These are phyloP conservation scores for Elsinoe ampelina DNA, from an alignment of 2,329 filamentous ascomycete genomes.

Conservation along the genomic window DNA sequence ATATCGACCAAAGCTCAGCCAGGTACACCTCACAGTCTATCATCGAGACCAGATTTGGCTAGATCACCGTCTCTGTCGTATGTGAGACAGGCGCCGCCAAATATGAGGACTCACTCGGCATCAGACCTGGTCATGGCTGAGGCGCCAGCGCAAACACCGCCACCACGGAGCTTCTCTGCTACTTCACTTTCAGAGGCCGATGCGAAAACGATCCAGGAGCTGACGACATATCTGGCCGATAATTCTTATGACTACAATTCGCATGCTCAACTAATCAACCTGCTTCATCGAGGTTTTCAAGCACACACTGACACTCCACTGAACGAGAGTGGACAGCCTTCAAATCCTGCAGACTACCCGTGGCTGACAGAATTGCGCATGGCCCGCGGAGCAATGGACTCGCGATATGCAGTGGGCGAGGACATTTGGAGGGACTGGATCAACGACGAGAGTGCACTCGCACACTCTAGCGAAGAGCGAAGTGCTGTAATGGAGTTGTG, in stretches of 20 bases:
- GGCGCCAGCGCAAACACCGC: slow-evolving; percentile 33
- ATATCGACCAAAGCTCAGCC: slow-evolving; percentile 3
- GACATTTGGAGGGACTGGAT: slow-evolving; percentile 69
- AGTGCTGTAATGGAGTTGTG: slow-evolving; percentile 63
- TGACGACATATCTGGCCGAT: slow-evolving; percentile 35
- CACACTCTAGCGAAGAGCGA: slow-evolving; percentile 54
- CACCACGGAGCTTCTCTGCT: slow-evolving; percentile 35
- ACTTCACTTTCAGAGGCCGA: slow-evolving; percentile 35
- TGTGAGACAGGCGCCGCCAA: slow-evolving; percentile 13
- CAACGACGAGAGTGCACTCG: slow-evolving; percentile 58
- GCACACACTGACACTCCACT: slow-evolving; percentile 27
- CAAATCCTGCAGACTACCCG: slow-evolving; percentile 34
- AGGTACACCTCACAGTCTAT: slow-evolving; percentile 1
- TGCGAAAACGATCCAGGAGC: slow-evolving; percentile 35
- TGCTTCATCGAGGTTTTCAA: slow-evolving; percentile 41
- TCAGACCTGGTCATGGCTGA: slow-evolving; percentile 41
- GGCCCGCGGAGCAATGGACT: slow-evolving; percentile 50
- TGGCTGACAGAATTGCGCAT: slow-evolving; percentile 38
- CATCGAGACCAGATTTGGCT: slow-evolving; percentile 37
- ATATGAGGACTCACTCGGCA: slow-evolving; percentile 24
- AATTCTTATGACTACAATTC: slow-evolving; percentile 43
- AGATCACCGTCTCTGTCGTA: slow-evolving; percentile 26
- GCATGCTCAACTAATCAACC: slow-evolving; percentile 39
- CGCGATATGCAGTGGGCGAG: slow-evolving; percentile 62
- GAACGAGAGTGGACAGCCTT: slow-evolving; percentile 17